These are phyloP conservation scores for Allomyces arbusculus DNA, from an alignment of 192 early-diverging fungal species.

Conservation along the genomic window DNA sequence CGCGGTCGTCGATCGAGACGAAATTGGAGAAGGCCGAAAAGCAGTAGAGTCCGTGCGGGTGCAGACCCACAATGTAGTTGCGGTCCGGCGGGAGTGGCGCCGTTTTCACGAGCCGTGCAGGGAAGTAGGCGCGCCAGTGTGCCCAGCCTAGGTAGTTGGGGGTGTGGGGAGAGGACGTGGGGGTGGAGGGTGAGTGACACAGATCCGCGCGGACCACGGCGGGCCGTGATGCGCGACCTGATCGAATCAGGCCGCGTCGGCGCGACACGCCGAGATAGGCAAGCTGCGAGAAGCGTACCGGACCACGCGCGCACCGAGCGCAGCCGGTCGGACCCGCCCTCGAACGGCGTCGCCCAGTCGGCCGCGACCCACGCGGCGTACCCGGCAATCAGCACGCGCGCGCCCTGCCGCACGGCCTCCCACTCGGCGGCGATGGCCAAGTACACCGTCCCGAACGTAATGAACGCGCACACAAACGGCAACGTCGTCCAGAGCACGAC, in stretches of 20 bases:
- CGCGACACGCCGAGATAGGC: background rate
- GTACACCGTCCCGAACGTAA: too few relatives aligned
- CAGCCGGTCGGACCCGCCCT: slow-evolving; percentile 9
- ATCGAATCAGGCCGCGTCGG: too few relatives aligned
- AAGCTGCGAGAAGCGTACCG: background rate
- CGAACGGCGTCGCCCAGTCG: background rate
- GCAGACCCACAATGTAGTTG: slow-evolving; percentile 10
- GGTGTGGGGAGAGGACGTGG: too few relatives aligned
- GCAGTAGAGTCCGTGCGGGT: slow-evolving; percentile 7
- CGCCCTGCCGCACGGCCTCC: too few relatives aligned
- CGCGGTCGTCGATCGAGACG: slow-evolving; percentile 7
- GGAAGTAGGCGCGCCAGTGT: slow-evolving; percentile 11
- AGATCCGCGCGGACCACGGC: too few relatives aligned
- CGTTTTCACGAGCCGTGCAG: slow-evolving; percentile 10
- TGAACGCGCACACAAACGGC: too few relatives aligned
- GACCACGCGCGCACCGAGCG: slow-evolving; percentile 4
- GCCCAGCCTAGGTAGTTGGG: too few relatives aligned
- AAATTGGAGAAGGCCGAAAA: background rate
- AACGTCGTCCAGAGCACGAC: too few relatives aligned
- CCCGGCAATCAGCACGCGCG: background rate
- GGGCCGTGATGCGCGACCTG: too few relatives aligned
- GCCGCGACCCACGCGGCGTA: background rate
- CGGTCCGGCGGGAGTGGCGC: slow-evolving; percentile 7
- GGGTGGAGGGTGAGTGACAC: too few relatives aligned
- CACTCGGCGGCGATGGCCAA: too few relatives aligned